phyloP scores from a whole-genome alignment of 306 rosid genomes.

The Cyamopsis tetragonoloba region DNA sequence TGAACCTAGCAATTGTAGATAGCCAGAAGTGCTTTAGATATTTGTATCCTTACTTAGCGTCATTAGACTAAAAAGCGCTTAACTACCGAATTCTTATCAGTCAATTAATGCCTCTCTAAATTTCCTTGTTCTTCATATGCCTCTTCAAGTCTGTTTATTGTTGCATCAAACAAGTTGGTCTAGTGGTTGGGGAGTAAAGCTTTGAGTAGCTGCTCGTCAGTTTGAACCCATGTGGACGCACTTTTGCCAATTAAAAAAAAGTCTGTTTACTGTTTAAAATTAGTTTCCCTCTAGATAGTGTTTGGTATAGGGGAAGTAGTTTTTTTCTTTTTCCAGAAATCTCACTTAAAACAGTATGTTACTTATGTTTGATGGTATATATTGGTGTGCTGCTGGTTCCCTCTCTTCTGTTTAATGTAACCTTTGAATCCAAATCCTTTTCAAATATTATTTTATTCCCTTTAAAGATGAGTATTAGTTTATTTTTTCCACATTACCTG shows the following conservation, averaged over 20 bases:
- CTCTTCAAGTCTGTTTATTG: background rate
- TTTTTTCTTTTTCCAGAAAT: too few species aligned
- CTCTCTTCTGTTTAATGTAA: background rate
- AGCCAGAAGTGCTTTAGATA: background rate
- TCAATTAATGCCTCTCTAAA: background rate
- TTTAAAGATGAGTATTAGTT: background rate
- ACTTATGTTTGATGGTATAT: background rate
- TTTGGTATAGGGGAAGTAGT: too few species aligned
- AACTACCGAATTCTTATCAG: background rate
- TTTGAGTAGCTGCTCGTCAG: too few species aligned
- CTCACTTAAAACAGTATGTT: too few species aligned
- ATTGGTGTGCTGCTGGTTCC: background rate
- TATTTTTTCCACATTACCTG: background rate
- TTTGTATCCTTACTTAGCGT: background rate
- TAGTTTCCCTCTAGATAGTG: too few species aligned
- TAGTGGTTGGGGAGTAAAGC: too few species aligned
- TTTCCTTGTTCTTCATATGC: background rate
- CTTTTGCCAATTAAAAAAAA: too few species aligned
- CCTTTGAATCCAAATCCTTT: background rate
- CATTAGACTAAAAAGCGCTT: background rate
- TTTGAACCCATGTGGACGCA: too few species aligned
- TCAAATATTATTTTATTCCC: background rate
- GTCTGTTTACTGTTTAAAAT: too few species aligned
- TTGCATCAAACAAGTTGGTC: too few species aligned
- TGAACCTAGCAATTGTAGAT: background rate